A percentile compares a stretch with the other conserved stretches of the same genome.
Evolutionary conservation across 1,284 basidiomycete genomes (phyloP).

Genomic region (Anthracocystis setariae): DNA sequence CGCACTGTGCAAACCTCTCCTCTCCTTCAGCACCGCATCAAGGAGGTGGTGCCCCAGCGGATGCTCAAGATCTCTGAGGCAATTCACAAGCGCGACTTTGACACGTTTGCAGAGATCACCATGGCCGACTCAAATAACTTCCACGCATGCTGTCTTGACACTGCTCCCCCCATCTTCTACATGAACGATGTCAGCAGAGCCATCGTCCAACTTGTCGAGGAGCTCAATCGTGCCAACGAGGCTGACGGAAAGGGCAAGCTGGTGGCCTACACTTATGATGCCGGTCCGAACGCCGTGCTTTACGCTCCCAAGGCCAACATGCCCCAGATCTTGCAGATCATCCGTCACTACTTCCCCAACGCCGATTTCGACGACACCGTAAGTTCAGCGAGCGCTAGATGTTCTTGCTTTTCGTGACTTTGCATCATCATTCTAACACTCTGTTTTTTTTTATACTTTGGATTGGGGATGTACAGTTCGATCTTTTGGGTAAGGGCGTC

Average conservation of each 20-base stretch:
- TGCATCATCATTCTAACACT: not conserved
- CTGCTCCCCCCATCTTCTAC: slow-evolving; percentile 97
- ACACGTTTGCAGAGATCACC: slow-evolving; percentile 86
- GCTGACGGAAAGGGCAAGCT: slow-evolving; percentile 74
- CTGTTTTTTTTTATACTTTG: not conserved
- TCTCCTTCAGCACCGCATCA: slow-evolving; percentile 89
- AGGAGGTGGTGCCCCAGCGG: slow-evolving; percentile 83
- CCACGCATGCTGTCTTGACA: slow-evolving; percentile 97
- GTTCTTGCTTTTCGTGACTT: no score
- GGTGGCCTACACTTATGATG: slow-evolving; percentile 97
- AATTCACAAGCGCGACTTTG: slow-evolving; percentile 84
- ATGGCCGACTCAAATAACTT: slow-evolving; percentile 94
- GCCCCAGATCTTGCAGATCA: slow-evolving; percentile 47
- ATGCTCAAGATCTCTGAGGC: slow-evolving; percentile 85
- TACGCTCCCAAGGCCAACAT: slow-evolving; percentile 77
- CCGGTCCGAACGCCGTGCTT: slow-evolving; percentile 97
- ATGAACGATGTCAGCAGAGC: slow-evolving; percentile 89
- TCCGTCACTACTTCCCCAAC: slow-evolving; percentile 67
- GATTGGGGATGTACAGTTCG: slow-evolving; percentile 37
- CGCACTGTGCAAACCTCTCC: slow-evolving; percentile 90
- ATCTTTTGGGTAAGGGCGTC: slow-evolving; percentile 58
- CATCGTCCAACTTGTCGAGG: slow-evolving; percentile 74
- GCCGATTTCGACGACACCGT: slow-evolving; percentile 66
- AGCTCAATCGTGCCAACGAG: slow-evolving; percentile 85
- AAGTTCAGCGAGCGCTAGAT: slow-evolving; percentile 25